Conservation (phyloP, 2,329 filamentous ascomycete species). For the Monosporascus sp. region DNA sequence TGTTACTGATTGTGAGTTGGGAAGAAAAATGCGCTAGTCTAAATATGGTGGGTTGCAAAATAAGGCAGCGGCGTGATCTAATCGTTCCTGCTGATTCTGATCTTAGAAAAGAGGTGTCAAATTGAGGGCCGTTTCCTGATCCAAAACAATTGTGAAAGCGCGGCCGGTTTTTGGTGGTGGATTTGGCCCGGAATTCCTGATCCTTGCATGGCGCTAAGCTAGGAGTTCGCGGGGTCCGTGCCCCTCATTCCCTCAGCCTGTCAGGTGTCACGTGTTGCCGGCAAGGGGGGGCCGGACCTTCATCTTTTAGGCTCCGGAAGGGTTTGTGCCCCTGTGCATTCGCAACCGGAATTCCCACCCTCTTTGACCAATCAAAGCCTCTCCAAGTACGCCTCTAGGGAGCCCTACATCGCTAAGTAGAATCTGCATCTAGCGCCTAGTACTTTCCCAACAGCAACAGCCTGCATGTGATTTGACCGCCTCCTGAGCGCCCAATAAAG, state of each 20-base stretch:
- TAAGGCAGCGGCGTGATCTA: not conserved
- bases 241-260: not conserved
- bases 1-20: constrained; percentile 24
- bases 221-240: not conserved
- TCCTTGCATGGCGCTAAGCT: not conserved
- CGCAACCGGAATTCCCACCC: no score
- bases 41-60: not conserved
- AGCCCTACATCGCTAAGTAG: no score
- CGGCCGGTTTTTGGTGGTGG: not conserved
- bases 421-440: not conserved
- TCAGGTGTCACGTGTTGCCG: not conserved
- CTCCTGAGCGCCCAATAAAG: no score
- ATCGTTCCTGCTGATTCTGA: not conserved
- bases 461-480: no score
- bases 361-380: not conserved
- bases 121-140: not conserved
- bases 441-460: not conserved
- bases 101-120: not conserved
- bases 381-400: not conserved
- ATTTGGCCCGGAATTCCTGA: not conserved
- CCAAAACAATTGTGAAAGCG: not conserved
- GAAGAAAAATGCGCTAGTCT: constrained; percentile 13
- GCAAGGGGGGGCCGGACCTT: not conserved
- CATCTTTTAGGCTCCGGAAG: not conserved
- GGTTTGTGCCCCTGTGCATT: not conserved